Conservation (phyloP, 2,329 filamentous ascomycete genomes). For the Aspergillus arachidicola region DNA sequence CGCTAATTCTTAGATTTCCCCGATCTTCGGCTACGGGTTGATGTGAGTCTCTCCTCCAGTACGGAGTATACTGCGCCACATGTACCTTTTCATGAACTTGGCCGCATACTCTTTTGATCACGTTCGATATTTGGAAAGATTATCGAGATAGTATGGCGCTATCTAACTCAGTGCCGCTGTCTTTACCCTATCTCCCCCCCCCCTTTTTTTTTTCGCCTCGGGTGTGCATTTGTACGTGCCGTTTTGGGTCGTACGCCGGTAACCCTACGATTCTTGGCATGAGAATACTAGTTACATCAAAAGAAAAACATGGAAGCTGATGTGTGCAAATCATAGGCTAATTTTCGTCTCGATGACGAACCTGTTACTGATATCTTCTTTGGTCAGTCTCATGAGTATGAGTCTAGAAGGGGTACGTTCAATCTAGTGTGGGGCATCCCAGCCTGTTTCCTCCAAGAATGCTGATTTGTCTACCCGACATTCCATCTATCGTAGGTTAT, state of each 20-base stretch:
- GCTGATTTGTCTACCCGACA: constrained; percentile 12
- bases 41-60: constrained; percentile 36
- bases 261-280: constrained; percentile 22
- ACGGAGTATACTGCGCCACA: constrained; percentile 27
- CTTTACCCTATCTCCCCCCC: background rate
- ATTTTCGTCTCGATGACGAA: constrained; percentile 64
- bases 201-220: background rate
- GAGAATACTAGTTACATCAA: constrained; percentile 5
- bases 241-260: background rate
- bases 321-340: constrained; percentile 43
- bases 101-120: constrained; percentile 39
- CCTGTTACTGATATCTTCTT: constrained; percentile 61
- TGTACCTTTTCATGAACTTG: constrained; percentile 12
- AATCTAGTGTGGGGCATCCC: constrained; percentile 1
- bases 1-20: constrained; percentile 44
- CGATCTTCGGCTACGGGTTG: constrained; percentile 43
- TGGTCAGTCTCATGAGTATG: constrained; percentile 62
- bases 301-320: constrained; percentile 12
- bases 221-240: background rate
- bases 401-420: constrained; percentile 55
- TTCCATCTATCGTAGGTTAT: constrained; percentile 51
- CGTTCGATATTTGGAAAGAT: constrained; percentile 29
- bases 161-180: background rate
- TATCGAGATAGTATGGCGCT: background rate
- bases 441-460: constrained; percentile 5